Conservation (phyloP, 1,284 basidiomycete species). For the Heterobasidion occidentale region DNA sequence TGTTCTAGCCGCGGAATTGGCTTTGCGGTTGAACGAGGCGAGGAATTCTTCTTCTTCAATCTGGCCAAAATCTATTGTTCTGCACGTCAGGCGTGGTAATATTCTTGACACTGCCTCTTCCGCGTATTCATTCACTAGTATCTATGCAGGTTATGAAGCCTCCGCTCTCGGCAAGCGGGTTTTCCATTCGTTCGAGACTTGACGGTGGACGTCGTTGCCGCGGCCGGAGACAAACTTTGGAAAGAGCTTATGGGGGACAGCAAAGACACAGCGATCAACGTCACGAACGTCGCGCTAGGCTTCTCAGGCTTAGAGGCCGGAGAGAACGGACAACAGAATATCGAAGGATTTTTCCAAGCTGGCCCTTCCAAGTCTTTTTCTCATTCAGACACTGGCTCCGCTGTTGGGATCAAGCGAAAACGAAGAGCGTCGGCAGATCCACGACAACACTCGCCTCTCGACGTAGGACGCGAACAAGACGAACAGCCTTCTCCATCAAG, state of each 20-base stretch:
- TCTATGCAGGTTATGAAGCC: constrained; percentile 50
- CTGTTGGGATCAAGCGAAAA: constrained; percentile 14
- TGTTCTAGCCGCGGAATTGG: constrained; percentile 85
- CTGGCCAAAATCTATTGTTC: constrained; percentile 90
- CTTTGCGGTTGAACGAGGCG: constrained; percentile 79
- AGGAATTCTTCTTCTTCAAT: constrained; percentile 67
- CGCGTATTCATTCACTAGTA: neutral
- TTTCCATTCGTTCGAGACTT: constrained; percentile 76
- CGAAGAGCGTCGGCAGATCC: constrained; percentile 4
- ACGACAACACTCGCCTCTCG: neutral
- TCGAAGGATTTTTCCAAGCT: constrained; percentile 74
- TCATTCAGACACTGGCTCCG: neutral
- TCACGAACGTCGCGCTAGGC: constrained; percentile 69
- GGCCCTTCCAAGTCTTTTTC: constrained; percentile 20
- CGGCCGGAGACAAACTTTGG: constrained; percentile 82
- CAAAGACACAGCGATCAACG: constrained; percentile 39
- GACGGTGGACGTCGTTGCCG: constrained; percentile 72
- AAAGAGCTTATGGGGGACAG: constrained; percentile 63
- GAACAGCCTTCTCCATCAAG: neutral
- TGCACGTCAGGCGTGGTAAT: constrained; percentile 66
- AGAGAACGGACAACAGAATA: constrained; percentile 79
- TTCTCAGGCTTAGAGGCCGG: constrained; percentile 80
- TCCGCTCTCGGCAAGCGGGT: constrained; percentile 72
- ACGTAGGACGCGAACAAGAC: neutral
- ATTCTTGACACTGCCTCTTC: neutral